Percentiles rank a stretch among this genome's conserved stretches.
These are phyloP conservation scores for Pisolithus sp. DNA, from an alignment of 768 basidiomycete genomes.

Conservation along the genomic window DNA sequence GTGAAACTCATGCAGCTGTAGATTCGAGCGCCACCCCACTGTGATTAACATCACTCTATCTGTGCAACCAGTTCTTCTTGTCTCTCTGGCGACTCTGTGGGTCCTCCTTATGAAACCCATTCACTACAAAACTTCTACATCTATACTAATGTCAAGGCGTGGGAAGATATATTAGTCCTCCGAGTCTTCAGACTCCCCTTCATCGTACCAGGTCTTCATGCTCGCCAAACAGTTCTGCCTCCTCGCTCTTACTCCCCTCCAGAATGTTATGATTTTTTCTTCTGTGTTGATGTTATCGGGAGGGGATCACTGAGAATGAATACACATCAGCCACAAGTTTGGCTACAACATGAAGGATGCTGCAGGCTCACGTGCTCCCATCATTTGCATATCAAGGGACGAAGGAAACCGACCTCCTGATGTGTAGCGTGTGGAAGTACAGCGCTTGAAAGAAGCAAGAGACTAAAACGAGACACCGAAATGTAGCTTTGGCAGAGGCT, in stretches of 20 bases:
- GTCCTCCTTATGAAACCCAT: too few species aligned
- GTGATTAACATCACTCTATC: too few species aligned
- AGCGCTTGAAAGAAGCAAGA: slow-evolving; percentile 14
- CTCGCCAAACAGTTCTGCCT: slow-evolving; percentile 45
- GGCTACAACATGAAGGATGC: slow-evolving; percentile 68
- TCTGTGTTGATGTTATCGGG: slow-evolving; percentile 64
- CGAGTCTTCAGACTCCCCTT: slow-evolving; percentile 6
- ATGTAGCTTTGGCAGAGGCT: slow-evolving; percentile 32
- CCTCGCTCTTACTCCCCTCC: slow-evolving; percentile 35
- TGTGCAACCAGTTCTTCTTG: too few species aligned
- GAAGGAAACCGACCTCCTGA: slow-evolving; percentile 17
- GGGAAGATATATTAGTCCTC: too few species aligned
- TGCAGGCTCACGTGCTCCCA: slow-evolving; percentile 48
- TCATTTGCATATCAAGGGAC: slow-evolving; percentile 25
- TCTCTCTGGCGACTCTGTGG: too few species aligned
- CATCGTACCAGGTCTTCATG: slow-evolving; percentile 52
- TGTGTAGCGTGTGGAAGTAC: slow-evolving; percentile 23
- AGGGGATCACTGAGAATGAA: slow-evolving; percentile 61
- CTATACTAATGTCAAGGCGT: too few species aligned
- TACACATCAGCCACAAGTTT: slow-evolving; percentile 53
- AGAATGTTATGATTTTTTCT: slow-evolving; percentile 60
- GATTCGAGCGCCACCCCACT: too few species aligned
- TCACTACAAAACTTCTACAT: too few species aligned
- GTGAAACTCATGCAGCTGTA: too few species aligned
- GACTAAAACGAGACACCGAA: slow-evolving; percentile 26